A percentile compares a stretch with the other conserved stretches of the same genome.
phyloP scores from a whole-genome alignment of 306 rosid species.

The Prunus mira region DNA sequence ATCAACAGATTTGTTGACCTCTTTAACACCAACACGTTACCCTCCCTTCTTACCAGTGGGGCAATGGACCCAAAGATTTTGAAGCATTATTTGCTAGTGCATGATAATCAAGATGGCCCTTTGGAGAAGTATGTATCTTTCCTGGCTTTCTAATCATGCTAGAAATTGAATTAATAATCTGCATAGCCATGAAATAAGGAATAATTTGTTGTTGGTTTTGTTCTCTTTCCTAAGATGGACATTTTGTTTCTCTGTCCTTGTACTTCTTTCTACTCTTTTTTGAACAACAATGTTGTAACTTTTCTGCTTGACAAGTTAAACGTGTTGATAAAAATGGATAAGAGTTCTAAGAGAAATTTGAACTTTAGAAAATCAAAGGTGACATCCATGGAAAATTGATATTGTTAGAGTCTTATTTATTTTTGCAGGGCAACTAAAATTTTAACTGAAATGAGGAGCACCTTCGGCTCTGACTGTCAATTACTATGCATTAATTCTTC shows the following conservation, averaged over 20 bases:
- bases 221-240: background rate
- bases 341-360: background rate
- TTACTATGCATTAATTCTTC: slow-evolving; percentile 86
- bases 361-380: background rate
- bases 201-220: background rate
- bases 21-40: slow-evolving; percentile 69
- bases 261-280: background rate
- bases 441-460: slow-evolving; percentile 71
- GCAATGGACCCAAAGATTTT: slow-evolving; percentile 90
- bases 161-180: background rate
- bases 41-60: slow-evolving; percentile 83
- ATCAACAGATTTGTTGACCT: slow-evolving; percentile 76
- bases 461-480: slow-evolving; percentile 78
- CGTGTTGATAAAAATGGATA: background rate
- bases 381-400: background rate
- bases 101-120: slow-evolving; percentile 83
- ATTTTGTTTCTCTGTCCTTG: background rate
- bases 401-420: slow-evolving; percentile 24
- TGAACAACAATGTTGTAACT: background rate
- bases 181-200: background rate
- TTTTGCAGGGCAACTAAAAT: slow-evolving; percentile 69
- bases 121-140: slow-evolving; percentile 61
- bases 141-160: slow-evolving; percentile 15
- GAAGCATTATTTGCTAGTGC: slow-evolving; percentile 86
- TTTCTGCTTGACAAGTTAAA: background rate